These are phyloP conservation scores for Trichoderma koningii DNA, from an alignment of 2,329 filamentous ascomycete genomes.

Conservation along the genomic window DNA sequence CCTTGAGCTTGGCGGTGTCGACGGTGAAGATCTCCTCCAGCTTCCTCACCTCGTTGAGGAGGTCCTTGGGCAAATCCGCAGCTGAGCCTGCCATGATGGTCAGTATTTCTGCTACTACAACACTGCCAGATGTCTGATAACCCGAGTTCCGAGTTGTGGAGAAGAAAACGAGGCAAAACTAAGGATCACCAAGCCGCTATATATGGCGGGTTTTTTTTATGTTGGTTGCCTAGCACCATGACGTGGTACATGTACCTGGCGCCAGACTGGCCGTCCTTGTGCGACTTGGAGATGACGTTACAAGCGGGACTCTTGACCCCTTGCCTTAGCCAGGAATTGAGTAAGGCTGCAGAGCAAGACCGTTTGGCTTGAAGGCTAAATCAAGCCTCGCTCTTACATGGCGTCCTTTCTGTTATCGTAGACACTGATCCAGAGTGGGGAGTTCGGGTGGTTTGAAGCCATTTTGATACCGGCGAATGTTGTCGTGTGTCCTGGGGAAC, in stretches of 20 bases:
- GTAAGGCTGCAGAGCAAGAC: not conserved
- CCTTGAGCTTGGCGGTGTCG: constrained; percentile 76
- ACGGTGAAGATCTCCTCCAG: constrained; percentile 86
- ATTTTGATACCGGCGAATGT: not conserved
- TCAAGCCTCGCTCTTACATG: not conserved
- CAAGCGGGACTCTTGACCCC: not conserved
- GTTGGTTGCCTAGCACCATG: not conserved
- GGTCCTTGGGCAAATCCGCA: constrained; percentile 84
- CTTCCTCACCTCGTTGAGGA: constrained; percentile 75
- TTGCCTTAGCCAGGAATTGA: constrained; percentile 6
- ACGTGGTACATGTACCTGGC: not conserved
- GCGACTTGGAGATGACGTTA: constrained; percentile 18
- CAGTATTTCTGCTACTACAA: constrained; percentile 11
- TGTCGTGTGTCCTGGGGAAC: not conserved
- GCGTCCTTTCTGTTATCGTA: not conserved
- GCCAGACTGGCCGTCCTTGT: not conserved
- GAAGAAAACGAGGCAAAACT: not conserved
- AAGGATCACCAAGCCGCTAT: not conserved
- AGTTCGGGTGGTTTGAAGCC: not conserved
- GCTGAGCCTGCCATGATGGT: constrained; percentile 68
- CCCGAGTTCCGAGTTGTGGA: not conserved
- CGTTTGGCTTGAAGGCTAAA: constrained; percentile 4
- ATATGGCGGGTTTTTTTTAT: not conserved
- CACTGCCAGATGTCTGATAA: not conserved
- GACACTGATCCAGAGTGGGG: not conserved